These are phyloP conservation scores for Boletus austroedulis DNA, from an alignment of 1,284 basidiomycete genomes.

Conservation along the genomic window DNA sequence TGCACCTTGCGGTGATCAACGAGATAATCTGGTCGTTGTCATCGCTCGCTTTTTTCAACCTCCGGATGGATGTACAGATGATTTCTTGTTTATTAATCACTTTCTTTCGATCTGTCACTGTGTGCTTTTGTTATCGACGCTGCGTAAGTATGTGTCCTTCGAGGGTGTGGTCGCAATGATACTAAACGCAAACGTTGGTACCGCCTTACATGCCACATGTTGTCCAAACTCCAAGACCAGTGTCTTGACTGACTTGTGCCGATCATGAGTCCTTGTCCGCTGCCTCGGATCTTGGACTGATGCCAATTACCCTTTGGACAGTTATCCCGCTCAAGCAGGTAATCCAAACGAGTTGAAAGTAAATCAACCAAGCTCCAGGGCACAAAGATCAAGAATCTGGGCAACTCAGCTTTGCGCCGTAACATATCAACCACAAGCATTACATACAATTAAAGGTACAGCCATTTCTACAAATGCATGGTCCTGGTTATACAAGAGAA, in stretches of 20 bases:
- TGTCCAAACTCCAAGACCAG: too few species aligned
- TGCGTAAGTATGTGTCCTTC: background rate
- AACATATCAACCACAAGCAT: constrained; percentile 17
- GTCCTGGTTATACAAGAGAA: constrained; percentile 33
- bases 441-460: constrained; percentile 27
- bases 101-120: too few species aligned
- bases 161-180: background rate
- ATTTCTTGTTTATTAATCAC: too few species aligned
- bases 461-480: constrained; percentile 26
- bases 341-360: background rate
- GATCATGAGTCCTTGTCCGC: too few species aligned
- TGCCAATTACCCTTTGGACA: too few species aligned
- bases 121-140: background rate
- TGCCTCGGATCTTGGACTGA: too few species aligned
- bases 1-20: background rate
- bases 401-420: background rate
- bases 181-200: too few species aligned
- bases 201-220: too few species aligned
- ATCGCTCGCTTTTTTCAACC: background rate
- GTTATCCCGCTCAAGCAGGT: too few species aligned
- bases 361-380: too few species aligned
- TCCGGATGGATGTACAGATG: background rate
- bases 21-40: background rate
- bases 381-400: too few species aligned
- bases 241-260: too few species aligned